These are phyloP conservation scores for Lentinus brumalis DNA, from an alignment of 768 basidiomycete genomes.

Conservation along the genomic window DNA sequence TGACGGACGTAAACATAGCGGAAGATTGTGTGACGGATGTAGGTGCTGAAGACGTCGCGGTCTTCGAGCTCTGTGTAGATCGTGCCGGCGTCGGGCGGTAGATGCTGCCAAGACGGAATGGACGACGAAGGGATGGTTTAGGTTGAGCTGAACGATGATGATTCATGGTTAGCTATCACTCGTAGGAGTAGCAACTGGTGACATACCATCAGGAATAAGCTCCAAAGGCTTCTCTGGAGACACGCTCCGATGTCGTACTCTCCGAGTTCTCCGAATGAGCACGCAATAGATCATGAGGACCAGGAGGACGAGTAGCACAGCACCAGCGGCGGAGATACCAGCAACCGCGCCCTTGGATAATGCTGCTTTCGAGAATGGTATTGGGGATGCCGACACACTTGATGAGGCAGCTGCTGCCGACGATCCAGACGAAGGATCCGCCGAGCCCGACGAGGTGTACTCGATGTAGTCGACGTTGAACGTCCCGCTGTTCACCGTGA, in stretches of 20 bases:
- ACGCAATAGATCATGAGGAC: background rate
- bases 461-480: slow-evolving; percentile 18
- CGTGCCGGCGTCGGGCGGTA: slow-evolving; percentile 13
- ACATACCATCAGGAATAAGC: slow-evolving; percentile 10
- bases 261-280: background rate
- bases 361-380: background rate
- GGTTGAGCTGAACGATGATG: background rate
- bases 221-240: slow-evolving; percentile 17
- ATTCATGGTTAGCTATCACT: background rate
- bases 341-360: slow-evolving; percentile 10
- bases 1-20: slow-evolving; percentile 23
- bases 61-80: slow-evolving; percentile 20
- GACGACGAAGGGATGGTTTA: background rate
- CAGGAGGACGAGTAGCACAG: background rate
- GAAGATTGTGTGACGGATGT: slow-evolving; percentile 20
- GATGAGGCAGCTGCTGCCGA: background rate
- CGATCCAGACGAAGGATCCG: background rate
- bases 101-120: slow-evolving; percentile 11
- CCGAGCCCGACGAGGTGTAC: slow-evolving; percentile 4
- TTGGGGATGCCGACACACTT: background rate
- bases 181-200: too few species aligned
- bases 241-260: slow-evolving; percentile 8
- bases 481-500: slow-evolving; percentile 7
- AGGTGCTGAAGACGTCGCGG: slow-evolving; percentile 17
- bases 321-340: slow-evolving; percentile 11